phyloP scores from a whole-genome alignment of 768 basidiomycete genomes.

The Suillus weaverae region DNA sequence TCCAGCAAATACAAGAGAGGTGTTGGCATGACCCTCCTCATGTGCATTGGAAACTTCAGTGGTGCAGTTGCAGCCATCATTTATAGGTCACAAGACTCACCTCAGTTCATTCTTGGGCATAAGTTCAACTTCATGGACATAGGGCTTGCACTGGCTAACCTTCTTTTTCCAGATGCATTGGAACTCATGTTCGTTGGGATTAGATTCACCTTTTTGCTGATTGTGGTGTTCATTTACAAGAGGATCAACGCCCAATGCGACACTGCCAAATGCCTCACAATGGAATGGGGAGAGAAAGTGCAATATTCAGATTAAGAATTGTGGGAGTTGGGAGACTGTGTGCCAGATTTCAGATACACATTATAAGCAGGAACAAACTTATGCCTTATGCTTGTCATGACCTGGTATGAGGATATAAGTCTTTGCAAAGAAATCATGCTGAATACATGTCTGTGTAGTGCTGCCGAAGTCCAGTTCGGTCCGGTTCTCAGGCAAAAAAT shows the following conservation, averaged over 20 bases:
- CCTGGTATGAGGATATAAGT: background rate
- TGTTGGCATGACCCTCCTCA: constrained; percentile 66
- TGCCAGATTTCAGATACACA: constrained; percentile 64
- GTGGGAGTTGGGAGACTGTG: constrained; percentile 53
- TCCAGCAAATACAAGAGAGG: constrained; percentile 68
- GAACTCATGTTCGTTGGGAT: constrained; percentile 72
- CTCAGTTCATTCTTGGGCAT: constrained; percentile 64
- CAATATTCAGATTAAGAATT: constrained; percentile 17
- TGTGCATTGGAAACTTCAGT: constrained; percentile 64
- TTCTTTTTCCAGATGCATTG: constrained; percentile 46
- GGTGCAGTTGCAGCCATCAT: constrained; percentile 63
- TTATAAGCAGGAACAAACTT: constrained; percentile 30
- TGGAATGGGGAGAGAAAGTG: constrained; percentile 21
- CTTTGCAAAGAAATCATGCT: background rate
- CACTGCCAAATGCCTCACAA: constrained; percentile 8
- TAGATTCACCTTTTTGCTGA: constrained; percentile 52
- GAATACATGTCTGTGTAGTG: background rate
- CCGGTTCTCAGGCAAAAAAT: too few species aligned
- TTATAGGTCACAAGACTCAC: constrained; percentile 56
- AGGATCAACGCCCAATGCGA: constrained; percentile 60
- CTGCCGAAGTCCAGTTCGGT: too few species aligned
- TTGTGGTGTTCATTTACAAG: constrained; percentile 49
- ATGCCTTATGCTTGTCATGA: background rate
- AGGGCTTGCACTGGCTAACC: background rate
- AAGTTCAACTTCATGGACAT: constrained; percentile 17